Conservation (phyloP, 2,329 filamentous ascomycete genomes). For the Acephala macrosclerotiorum region DNA sequence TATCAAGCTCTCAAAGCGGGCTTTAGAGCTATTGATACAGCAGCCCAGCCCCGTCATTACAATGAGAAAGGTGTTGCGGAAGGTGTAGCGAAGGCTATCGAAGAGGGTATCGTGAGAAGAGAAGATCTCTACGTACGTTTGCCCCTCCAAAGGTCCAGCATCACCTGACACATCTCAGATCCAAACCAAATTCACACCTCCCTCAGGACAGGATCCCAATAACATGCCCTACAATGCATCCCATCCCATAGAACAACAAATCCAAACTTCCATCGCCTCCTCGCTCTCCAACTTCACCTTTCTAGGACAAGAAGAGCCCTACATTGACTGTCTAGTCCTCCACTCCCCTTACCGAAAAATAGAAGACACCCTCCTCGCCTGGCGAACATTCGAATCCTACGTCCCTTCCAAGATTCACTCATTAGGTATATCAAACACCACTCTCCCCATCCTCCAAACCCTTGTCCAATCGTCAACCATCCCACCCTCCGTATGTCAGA, state of each 20-base stretch:
- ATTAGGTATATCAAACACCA: conserved; percentile 80
- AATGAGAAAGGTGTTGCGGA: conserved; percentile 74
- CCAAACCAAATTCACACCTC: conserved; percentile 84
- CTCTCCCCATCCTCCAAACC: conserved; percentile 60
- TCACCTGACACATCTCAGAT: conserved; percentile 53
- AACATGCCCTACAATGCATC: conserved; percentile 69
- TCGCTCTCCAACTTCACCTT: conserved; percentile 68
- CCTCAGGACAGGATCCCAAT: conserved; percentile 64
- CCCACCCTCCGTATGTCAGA: conserved; percentile 74
- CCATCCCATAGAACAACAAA: conserved; percentile 67
- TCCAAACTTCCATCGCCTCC: conserved; percentile 70
- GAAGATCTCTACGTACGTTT: conserved; percentile 67
- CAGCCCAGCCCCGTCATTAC: conserved; percentile 81
- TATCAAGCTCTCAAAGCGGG: conserved; percentile 71
- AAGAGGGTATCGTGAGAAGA: conserved; percentile 63
- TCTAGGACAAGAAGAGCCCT: conserved; percentile 46
- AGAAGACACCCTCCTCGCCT: conserved; percentile 66
- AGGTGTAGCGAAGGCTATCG: conserved; percentile 68
- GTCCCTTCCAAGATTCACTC: conserved; percentile 69
- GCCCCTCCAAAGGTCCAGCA: not conserved
- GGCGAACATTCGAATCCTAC: conserved; percentile 70
- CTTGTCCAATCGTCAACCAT: conserved; percentile 56
- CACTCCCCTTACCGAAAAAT: conserved; percentile 61
- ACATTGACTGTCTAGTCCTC: conserved; percentile 65
- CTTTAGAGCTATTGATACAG: conserved; percentile 79